Percentiles rank a stretch among this genome's conserved stretches.
phyloP scores from a whole-genome alignment of 192 early-diverging fungal species.

The Coemansia sp. region DNA sequence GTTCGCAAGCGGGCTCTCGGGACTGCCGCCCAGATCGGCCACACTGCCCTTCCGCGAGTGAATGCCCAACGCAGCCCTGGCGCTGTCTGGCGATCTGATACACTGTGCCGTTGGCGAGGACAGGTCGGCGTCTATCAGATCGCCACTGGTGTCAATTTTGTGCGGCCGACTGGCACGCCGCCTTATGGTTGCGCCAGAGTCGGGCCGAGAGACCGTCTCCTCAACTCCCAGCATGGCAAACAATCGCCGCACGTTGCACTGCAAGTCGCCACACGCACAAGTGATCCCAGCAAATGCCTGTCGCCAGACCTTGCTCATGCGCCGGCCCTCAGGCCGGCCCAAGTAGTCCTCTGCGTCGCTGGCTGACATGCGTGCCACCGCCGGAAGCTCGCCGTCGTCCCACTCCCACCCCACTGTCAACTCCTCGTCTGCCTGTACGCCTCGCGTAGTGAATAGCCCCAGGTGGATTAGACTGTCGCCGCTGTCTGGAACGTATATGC shows the following conservation, averaged over 20 bases:
- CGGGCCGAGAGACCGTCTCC: constrained; percentile 18
- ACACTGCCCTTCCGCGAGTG: constrained; percentile 24
- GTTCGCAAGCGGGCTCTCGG: constrained; percentile 2
- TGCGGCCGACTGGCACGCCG: constrained; percentile 34
- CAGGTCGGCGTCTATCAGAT: not conserved
- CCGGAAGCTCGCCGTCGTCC: constrained; percentile 59
- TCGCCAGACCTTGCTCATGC: constrained; percentile 59
- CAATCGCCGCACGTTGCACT: constrained; percentile 42
- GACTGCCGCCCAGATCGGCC: constrained; percentile 7
- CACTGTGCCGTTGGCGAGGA: constrained; percentile 13
- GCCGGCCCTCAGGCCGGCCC: constrained; percentile 50
- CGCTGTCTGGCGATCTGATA: constrained; percentile 30
- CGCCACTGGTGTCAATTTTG: constrained; percentile 10
- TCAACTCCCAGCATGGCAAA: constrained; percentile 56
- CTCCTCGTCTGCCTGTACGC: constrained; percentile 67
- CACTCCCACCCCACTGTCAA: constrained; percentile 77
- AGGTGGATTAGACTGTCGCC: constrained; percentile 63
- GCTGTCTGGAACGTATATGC: constrained; percentile 58
- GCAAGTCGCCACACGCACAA: constrained; percentile 39
- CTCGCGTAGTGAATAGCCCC: constrained; percentile 65
- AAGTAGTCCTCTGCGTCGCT: constrained; percentile 50
- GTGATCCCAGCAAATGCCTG: constrained; percentile 53
- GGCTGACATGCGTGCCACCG: constrained; percentile 37
- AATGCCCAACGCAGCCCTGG: constrained; percentile 15
- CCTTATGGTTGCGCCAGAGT: constrained; percentile 15